These are phyloP conservation scores for Chenopodium suecicum DNA, from an alignment of 148 eudicot species.

Conservation along the genomic window DNA sequence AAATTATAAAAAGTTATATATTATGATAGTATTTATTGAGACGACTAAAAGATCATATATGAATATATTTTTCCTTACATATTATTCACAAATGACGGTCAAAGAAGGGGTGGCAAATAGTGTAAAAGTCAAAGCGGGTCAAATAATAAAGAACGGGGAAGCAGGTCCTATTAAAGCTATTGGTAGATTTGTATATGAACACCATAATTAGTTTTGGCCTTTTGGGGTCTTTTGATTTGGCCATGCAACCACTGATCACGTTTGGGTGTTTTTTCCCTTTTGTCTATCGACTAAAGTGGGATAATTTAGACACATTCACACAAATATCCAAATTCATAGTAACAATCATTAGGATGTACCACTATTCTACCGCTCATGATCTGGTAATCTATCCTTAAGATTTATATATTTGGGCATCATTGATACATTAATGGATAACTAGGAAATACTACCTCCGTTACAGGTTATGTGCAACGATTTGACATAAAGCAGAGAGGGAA, in stretches of 20 bases:
- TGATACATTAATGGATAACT: no score
- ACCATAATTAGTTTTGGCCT: not conserved
- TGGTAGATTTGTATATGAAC: slow-evolving; percentile 11
- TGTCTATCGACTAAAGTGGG: slow-evolving; percentile 5
- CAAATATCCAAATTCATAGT: slow-evolving; percentile 15
- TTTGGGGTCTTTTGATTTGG: slow-evolving; percentile 6
- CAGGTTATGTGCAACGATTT: no score
- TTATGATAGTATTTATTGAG: no score
- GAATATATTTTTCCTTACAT: no score
- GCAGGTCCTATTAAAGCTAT: not conserved
- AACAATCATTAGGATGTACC: slow-evolving; percentile 18
- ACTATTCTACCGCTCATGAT: slow-evolving; percentile 14
- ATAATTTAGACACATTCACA: slow-evolving; percentile 4
- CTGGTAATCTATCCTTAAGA: not conserved
- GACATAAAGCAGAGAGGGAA: no score
- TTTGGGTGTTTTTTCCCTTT: slow-evolving; percentile 21
- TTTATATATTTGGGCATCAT: not conserved
- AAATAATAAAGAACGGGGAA: no score
- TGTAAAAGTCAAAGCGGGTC: no score
- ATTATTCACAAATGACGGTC: no score
- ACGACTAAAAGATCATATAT: no score
- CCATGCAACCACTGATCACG: slow-evolving; percentile 9
- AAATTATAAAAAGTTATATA: no score
- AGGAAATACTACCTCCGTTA: no score
- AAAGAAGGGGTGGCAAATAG: no score